Conservation (phyloP, 805 yeast species). For the Wickerhamiella siamensis region DNA sequence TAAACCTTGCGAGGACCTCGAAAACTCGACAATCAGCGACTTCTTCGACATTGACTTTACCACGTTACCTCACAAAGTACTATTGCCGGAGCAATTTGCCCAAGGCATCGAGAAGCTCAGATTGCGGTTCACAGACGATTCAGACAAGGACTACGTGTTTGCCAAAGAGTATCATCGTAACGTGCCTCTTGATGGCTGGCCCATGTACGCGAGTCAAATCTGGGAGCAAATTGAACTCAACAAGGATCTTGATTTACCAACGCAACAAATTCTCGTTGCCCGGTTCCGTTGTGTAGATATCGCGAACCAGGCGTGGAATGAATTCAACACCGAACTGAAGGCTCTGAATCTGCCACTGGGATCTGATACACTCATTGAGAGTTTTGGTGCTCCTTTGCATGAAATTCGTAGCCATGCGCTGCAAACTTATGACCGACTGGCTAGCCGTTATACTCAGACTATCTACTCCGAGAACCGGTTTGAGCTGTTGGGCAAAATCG, state of each 20-base stretch:
- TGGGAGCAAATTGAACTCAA: conserved; percentile 92
- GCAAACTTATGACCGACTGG: conserved; percentile 47
- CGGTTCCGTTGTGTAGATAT: conserved; percentile 91
- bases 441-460: conserved; percentile 54
- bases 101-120: conserved; percentile 50
- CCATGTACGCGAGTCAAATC: conserved; percentile 72
- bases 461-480: conserved; percentile 55
- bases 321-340: conserved; percentile 29
- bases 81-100: conserved; percentile 59
- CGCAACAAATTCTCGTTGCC: conserved; percentile 91
- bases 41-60: conserved; percentile 77
- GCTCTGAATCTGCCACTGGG: conserved; percentile 20
- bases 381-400: conserved; percentile 26
- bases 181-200: conserved; percentile 94
- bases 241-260: conserved; percentile 89
- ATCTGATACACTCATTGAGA: conserved; percentile 9
- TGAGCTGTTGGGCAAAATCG: conserved; percentile 36
- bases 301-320: conserved; percentile 36
- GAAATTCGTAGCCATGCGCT: conserved; percentile 35
- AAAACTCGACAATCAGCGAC: conserved; percentile 43
- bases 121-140: conserved; percentile 35
- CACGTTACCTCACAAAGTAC: conserved; percentile 70
- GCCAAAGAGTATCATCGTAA: conserved; percentile 61
- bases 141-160: conserved; percentile 33
- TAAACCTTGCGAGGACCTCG: conserved; percentile 50